Evolutionary conservation across 805 yeast genomes (phyloP).

Genomic region (Torulaspora indica): DNA sequence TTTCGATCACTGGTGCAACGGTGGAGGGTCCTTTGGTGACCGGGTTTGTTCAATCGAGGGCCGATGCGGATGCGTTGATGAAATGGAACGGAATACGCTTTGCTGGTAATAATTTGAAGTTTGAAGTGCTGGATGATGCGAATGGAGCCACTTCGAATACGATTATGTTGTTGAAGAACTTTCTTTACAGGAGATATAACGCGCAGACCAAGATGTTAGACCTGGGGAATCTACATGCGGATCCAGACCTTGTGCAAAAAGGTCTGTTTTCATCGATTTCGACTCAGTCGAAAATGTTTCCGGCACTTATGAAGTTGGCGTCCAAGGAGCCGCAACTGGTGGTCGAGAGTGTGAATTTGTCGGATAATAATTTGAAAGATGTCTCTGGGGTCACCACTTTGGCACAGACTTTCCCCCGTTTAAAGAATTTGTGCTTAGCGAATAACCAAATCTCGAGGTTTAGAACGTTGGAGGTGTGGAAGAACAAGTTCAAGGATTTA

Average conservation of each 20-base stretch:
- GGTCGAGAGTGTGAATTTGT: conserved; percentile 67
- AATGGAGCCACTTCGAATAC: conserved; percentile 41
- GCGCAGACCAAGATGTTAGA: conserved; percentile 62
- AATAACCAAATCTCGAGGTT: conserved; percentile 62
- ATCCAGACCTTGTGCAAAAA: conserved; percentile 50
- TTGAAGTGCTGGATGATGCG: conserved; percentile 38
- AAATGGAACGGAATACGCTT: conserved; percentile 74
- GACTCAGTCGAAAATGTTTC: conserved; percentile 76
- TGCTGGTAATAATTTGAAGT: conserved; percentile 64
- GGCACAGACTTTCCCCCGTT: conserved; percentile 66
- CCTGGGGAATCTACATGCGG: conserved; percentile 59
- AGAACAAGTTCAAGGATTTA: conserved; percentile 63
- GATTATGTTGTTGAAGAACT: conserved; percentile 55
- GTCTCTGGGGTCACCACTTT: conserved; percentile 55
- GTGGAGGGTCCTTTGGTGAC: conserved; percentile 55
- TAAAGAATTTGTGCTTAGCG: conserved; percentile 75
- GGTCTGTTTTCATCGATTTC: conserved; percentile 62
- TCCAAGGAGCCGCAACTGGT: conserved; percentile 41
- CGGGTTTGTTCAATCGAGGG: conserved; percentile 51
- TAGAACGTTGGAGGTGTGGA: conserved; percentile 66
- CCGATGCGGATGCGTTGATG: conserved; percentile 55
- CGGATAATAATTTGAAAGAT: conserved; percentile 62
- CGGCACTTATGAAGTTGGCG: conserved; percentile 84
- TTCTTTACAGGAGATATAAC: conserved; percentile 65
- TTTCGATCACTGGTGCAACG: conserved; percentile 48